Evolutionary conservation across 1,284 basidiomycete genomes (phyloP).

Genomic region (Microstroma glucosiphilum): DNA sequence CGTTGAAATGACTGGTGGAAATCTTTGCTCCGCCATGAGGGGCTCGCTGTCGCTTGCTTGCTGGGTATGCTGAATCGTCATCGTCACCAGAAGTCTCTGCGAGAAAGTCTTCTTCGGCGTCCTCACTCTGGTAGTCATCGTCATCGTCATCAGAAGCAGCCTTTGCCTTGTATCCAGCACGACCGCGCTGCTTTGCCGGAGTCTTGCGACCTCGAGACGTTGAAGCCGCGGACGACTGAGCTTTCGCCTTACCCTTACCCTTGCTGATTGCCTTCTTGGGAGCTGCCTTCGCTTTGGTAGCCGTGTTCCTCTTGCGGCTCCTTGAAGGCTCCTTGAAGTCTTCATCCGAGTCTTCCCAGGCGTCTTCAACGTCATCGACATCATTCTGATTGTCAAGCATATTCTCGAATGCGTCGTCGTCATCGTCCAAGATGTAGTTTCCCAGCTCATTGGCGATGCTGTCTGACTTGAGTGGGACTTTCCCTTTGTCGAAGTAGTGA

Average conservation of each 20-base stretch:
- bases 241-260: constrained; percentile 23
- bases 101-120: constrained; percentile 17
- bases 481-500: background rate
- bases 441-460: background rate
- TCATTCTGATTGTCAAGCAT: too few species aligned
- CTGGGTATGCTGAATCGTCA: too few species aligned
- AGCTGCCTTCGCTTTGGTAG: constrained; percentile 2
- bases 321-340: background rate
- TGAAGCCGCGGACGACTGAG: constrained; percentile 7
- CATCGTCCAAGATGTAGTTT: too few species aligned
- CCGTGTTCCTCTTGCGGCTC: background rate
- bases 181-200: too few species aligned
- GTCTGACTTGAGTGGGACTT: background rate
- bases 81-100: background rate
- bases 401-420: too few species aligned
- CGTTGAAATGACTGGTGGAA: too few species aligned
- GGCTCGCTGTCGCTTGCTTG: too few species aligned
- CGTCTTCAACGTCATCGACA: background rate
- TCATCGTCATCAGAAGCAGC: background rate
- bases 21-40: too few species aligned
- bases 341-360: constrained; percentile 6
- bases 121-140: constrained; percentile 15
- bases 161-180: too few species aligned
- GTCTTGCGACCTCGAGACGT: too few species aligned
- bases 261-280: background rate